Evolutionary conservation across 495 filamentous ascomycete species (phyloP).

Genomic region (Podospora didyma): DNA sequence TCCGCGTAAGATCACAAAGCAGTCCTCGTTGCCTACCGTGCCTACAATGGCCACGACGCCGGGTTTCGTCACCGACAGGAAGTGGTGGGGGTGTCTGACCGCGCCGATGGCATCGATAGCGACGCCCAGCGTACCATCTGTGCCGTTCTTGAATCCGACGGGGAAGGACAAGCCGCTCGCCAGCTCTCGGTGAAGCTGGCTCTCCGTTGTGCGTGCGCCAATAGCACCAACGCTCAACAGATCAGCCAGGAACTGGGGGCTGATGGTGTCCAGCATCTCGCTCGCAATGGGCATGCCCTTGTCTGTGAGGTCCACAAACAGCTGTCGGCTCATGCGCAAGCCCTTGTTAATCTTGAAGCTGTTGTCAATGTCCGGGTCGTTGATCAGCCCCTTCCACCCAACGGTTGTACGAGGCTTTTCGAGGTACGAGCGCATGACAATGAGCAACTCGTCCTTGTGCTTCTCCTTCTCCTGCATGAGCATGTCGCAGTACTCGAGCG

Average conservation of each 20-base stretch:
- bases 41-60: conserved; percentile 95
- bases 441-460: conserved; percentile 82
- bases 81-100: conserved; percentile 90
- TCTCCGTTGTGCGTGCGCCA: conserved; percentile 92
- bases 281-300: conserved; percentile 97
- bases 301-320: conserved; percentile 91
- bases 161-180: conserved; percentile 94
- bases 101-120: conserved; percentile 97
- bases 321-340: conserved; percentile 75
- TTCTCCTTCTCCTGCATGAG: conserved; percentile 81
- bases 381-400: conserved; percentile 99
- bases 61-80: conserved; percentile 96
- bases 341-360: conserved; percentile 99
- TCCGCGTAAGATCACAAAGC: conserved; percentile 94
- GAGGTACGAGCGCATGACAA: conserved; percentile 97
- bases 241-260: conserved; percentile 96
- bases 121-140: conserved; percentile 84
- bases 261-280: conserved; percentile 99
- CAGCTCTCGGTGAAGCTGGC: conserved; percentile 90
- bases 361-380: conserved; percentile 98
- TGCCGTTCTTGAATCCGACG: conserved; percentile 99
- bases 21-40: conserved; percentile 94
- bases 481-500: conserved; percentile 88
- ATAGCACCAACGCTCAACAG: conserved; percentile 87
- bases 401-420: conserved; percentile 99